A percentile compares a stretch with the other conserved stretches of the same genome.
Conservation (phyloP, 73 alveolate genomes). For the Paraurostyla sp. region DNA sequence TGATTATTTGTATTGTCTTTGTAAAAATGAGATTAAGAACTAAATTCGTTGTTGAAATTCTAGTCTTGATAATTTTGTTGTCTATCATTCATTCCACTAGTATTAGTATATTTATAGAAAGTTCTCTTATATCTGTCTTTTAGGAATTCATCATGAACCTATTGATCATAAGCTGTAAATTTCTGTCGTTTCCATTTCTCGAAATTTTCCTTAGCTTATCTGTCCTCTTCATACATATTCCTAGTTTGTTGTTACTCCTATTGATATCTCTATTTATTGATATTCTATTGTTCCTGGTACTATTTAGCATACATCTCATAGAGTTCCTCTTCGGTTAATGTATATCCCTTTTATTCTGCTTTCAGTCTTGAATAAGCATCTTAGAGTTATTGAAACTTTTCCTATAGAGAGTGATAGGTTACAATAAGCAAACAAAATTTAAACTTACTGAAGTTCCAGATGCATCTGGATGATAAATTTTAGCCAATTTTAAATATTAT, state of each 20-base stretch:
- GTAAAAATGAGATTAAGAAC: conserved; percentile 39
- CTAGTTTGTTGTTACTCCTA: neutral
- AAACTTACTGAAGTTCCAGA: conserved; percentile 20
- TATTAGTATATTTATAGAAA: conserved; percentile 34
- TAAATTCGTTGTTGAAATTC: neutral
- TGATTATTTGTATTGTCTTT: neutral
- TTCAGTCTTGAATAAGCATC: conserved; percentile 47
- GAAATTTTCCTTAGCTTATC: conserved; percentile 19
- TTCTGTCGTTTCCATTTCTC: conserved; percentile 45
- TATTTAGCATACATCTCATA: conserved; percentile 28
- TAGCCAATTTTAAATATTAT: conserved; percentile 48
- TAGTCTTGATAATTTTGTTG: too few species aligned
- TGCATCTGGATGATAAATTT: conserved; percentile 56
- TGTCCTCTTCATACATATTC: conserved; percentile 37
- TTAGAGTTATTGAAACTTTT: conserved; percentile 41
- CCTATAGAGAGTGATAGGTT: too few species aligned
- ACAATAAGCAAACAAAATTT: too few species aligned
- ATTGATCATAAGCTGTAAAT: conserved; percentile 35
- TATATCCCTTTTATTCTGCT: conserved; percentile 40
- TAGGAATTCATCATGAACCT: conserved; percentile 52
- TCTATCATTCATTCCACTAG: neutral
- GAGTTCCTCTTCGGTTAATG: conserved; percentile 58
- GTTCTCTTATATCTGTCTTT: conserved; percentile 47
- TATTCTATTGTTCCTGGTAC: neutral
- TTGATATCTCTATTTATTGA: neutral